Conservation (phyloP, 495 filamentous ascomycete genomes). For the Penicillium lividum region DNA sequence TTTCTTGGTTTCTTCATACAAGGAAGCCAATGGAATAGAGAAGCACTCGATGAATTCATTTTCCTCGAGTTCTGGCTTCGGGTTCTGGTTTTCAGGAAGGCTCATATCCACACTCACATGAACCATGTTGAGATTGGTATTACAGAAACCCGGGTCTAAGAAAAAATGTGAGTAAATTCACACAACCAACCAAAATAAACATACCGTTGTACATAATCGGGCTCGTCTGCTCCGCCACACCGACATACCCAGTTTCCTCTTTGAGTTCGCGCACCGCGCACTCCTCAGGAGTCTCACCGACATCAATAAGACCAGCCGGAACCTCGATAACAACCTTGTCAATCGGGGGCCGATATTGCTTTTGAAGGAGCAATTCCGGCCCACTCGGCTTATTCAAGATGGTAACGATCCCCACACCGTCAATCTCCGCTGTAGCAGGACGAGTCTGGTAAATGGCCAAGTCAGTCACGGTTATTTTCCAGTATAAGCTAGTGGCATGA, state of each 20-base stretch:
- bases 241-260: slow-evolving; percentile 93
- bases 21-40: slow-evolving; percentile 59
- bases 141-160: slow-evolving; percentile 74
- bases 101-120: slow-evolving; percentile 77
- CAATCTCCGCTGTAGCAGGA: slow-evolving; percentile 67
- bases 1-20: slow-evolving; percentile 67
- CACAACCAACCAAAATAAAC: slow-evolving; percentile 2
- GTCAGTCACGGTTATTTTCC: not conserved
- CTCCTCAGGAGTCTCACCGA: slow-evolving; percentile 72
- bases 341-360: slow-evolving; percentile 85
- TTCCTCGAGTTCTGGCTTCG: slow-evolving; percentile 74
- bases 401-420: slow-evolving; percentile 88
- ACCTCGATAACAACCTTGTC: slow-evolving; percentile 78
- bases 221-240: slow-evolving; percentile 52
- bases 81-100: slow-evolving; percentile 66
- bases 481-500: not conserved
- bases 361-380: slow-evolving; percentile 78
- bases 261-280: slow-evolving; percentile 86
- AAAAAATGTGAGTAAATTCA: not conserved
- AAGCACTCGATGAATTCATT: slow-evolving; percentile 91
- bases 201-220: slow-evolving; percentile 32
- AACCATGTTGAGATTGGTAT: slow-evolving; percentile 82
- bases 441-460: slow-evolving; percentile 51
- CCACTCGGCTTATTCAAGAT: slow-evolving; percentile 74
- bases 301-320: slow-evolving; percentile 84